These are phyloP conservation scores for Didymella sp. DNA, from an alignment of 2,329 filamentous ascomycete genomes.

Conservation along the genomic window DNA sequence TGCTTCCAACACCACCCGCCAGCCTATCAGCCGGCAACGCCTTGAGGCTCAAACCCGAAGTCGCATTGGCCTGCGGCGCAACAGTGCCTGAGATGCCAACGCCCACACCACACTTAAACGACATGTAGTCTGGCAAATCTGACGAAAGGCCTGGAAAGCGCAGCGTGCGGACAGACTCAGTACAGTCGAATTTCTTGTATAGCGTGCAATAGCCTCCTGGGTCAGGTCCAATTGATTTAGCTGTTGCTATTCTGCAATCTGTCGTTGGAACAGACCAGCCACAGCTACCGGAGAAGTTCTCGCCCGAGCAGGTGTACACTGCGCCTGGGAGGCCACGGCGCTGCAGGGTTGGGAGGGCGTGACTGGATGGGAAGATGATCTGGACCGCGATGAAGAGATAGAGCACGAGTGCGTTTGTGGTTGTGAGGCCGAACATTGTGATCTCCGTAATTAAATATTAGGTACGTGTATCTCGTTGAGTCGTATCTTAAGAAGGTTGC, in stretches of 20 bases:
- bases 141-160: constrained; percentile 35
- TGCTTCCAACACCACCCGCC: constrained; percentile 36
- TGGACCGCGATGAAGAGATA: constrained; percentile 18
- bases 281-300: constrained; percentile 40
- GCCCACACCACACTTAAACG: constrained; percentile 35
- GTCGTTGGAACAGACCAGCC: constrained; percentile 36
- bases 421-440: constrained; percentile 7
- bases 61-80: constrained; percentile 12
- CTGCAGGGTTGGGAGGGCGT: constrained; percentile 26
- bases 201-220: constrained; percentile 39
- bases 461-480: constrained; percentile 9
- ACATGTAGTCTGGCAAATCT: constrained; percentile 31
- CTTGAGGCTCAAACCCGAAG: constrained; percentile 2
- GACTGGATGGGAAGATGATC: constrained; percentile 16
- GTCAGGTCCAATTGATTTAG: constrained; percentile 44
- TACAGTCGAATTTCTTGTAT: constrained; percentile 34
- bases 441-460: constrained; percentile 15
- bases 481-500: background rate
- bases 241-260: constrained; percentile 34
- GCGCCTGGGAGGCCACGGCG: constrained; percentile 46
- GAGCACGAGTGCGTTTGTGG: constrained; percentile 11
- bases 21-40: constrained; percentile 21
- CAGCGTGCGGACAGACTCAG: constrained; percentile 28
- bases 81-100: constrained; percentile 4
- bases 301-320: constrained; percentile 41